These are phyloP conservation scores for Kwoniella pini DNA, from an alignment of 768 basidiomycete species.

Conservation along the genomic window DNA sequence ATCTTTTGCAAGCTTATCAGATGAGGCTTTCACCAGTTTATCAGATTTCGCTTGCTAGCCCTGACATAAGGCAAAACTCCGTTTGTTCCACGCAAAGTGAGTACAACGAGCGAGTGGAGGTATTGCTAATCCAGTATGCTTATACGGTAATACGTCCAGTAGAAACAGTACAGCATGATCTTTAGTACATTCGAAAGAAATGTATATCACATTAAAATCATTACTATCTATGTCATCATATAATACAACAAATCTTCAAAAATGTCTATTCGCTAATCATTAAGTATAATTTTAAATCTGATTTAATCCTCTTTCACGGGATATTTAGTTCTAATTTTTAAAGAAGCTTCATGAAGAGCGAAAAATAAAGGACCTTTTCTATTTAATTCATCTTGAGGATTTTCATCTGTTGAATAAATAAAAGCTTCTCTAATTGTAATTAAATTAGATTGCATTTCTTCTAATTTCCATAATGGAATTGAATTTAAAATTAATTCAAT, in stretches of 20 bases:
- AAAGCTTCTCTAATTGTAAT: constrained; percentile 56
- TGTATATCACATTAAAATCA: too few species aligned
- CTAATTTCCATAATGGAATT: constrained; percentile 48
- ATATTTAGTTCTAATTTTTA: constrained; percentile 53
- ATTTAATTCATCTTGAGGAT: constrained; percentile 50
- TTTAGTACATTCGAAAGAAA: too few species aligned
- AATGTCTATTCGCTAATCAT: constrained; percentile 1
- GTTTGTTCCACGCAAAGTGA: too few species aligned
- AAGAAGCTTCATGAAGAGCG: constrained; percentile 53
- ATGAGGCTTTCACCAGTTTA: too few species aligned
- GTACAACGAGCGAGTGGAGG: too few species aligned
- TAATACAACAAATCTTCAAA: background rate
- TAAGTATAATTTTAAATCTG: background rate
- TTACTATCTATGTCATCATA: too few species aligned
- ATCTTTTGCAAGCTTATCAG: too few species aligned
- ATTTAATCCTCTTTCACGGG: constrained; percentile 27
- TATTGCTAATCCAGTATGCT: too few species aligned
- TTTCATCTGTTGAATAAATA: constrained; percentile 53
- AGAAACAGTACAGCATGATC: too few species aligned
- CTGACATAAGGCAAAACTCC: too few species aligned
- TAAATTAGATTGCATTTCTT: constrained; percentile 55
- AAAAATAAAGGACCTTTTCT: constrained; percentile 56
- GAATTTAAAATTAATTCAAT: constrained; percentile 54
- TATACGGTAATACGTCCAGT: too few species aligned
- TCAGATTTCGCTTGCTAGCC: too few species aligned